Evolutionary conservation across 78 protist species (phyloP), one percentile per base, ranked within the genome.

Genomic region (Chrysochromulina tobinii): DNA sequence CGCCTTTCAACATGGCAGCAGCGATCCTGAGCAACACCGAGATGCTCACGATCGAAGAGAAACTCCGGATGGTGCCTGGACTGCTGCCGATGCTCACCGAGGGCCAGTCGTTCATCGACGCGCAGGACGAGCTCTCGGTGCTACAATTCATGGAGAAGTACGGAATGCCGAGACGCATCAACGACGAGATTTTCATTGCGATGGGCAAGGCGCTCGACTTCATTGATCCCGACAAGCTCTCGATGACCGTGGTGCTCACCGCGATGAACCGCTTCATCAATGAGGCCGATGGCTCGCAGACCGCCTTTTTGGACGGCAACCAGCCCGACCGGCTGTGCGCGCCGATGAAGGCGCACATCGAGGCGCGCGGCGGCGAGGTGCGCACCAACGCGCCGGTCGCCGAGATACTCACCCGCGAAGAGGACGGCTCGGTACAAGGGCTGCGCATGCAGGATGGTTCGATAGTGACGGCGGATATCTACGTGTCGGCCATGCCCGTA

Each of bases 151-250:
- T 89, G 92, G 68, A 67, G 25, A 51, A 89, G 87, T 77, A 77
- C 87, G 87, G 79, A 38, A 89, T 89, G 92, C 92, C 92, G 12
- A 81, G 61, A 81, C 87, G 88, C 79, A 61, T 89, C 88, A 77
- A 75, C 88, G 27, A 50, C 9, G 92, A 89, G 92, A 86, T 92
- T 23, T 92, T 92, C 91, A 87, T 92, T 55, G 79, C 89, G 59
- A 92, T 92, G 94, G 90, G 69, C 61, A 92, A 92, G 61, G 93
- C 93, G 27, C 87, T 92, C 25, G 94, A 83, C 83, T 92, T 92
- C 91, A 73, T 92, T 58, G 90, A 92, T 81, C 94, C 94, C 18
- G 94, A 92, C 81, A 55, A 54, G 53, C 90, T 92, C 54, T 75
- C 88, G 7, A 86, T 86, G 88, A 50, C 94, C 58, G 94, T 92